Evolutionary conservation across 192 early-diverging fungal species (phyloP).

Genomic region (Coemansia furcata): DNA sequence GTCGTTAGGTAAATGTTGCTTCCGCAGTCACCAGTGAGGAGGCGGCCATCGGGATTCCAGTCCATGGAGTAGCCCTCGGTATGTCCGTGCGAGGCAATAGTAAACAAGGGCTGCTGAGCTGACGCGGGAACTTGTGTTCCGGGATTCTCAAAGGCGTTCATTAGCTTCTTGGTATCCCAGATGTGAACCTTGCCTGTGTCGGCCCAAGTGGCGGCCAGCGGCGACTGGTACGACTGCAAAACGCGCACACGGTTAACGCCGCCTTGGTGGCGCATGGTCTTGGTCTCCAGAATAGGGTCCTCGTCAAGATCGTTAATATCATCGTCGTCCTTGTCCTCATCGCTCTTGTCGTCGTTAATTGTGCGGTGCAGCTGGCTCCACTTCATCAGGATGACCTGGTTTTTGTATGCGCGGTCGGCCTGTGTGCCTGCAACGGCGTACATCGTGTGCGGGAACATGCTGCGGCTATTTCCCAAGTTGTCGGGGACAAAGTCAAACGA

Average conservation of each 20-base stretch:
- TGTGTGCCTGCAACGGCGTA: slow-evolving; percentile 95
- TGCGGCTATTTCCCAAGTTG: slow-evolving; percentile 74
- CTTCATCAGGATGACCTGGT: slow-evolving; percentile 94
- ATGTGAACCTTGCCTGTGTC: slow-evolving; percentile 96
- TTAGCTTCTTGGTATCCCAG: slow-evolving; percentile 79
- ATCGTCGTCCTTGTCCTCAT: slow-evolving; percentile 69
- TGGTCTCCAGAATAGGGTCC: slow-evolving; percentile 88
- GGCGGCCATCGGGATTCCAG: slow-evolving; percentile 73
- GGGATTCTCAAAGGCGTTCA: slow-evolving; percentile 78
- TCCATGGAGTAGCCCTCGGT: slow-evolving; percentile 95
- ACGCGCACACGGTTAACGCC: slow-evolving; percentile 90
- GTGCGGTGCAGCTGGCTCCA: slow-evolving; percentile 91
- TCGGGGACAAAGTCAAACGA: slow-evolving; percentile 94
- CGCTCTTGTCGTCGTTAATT: slow-evolving; percentile 76
- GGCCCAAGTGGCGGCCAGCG: slow-evolving; percentile 87
- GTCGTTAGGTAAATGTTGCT: slow-evolving; percentile 82
- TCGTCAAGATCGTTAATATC: slow-evolving; percentile 90
- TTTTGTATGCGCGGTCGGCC: slow-evolving; percentile 77
- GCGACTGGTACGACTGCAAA: slow-evolving; percentile 55
- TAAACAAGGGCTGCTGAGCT: slow-evolving; percentile 71
- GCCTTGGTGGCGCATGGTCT: slow-evolving; percentile 78
- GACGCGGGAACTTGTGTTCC: slow-evolving; percentile 63
- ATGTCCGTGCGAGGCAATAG: slow-evolving; percentile 77
- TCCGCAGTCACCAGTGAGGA: slow-evolving; percentile 85
- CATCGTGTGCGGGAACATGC: slow-evolving; percentile 84